Percentiles rank a stretch among this genome's conserved stretches.
phyloP scores from a whole-genome alignment of 805 yeast species.

The Myxozyma kluyveri region DNA sequence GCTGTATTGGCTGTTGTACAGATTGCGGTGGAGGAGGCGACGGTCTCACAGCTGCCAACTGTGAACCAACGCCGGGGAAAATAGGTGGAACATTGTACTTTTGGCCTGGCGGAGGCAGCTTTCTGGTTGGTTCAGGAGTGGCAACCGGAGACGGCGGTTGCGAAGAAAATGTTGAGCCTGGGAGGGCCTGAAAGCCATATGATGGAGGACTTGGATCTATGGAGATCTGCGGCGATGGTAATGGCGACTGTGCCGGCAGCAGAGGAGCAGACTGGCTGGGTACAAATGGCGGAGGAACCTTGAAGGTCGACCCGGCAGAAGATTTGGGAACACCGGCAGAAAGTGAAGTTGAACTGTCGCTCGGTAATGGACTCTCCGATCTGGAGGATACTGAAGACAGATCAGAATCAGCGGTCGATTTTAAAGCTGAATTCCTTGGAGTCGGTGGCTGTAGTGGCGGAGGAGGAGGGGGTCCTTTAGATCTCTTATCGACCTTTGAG shows the following conservation, averaged over 20 bases:
- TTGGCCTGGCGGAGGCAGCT: slow-evolving; percentile 15
- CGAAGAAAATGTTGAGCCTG: slow-evolving; percentile 4
- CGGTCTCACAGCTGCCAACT: slow-evolving; percentile 7
- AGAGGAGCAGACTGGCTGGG: slow-evolving; percentile 9
- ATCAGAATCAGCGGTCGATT: slow-evolving; percentile 36
- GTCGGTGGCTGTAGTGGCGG: slow-evolving; percentile 26
- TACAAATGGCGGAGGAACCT: slow-evolving; percentile 29
- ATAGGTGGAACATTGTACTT: slow-evolving; percentile 31
- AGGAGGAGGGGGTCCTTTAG: slow-evolving; percentile 30
- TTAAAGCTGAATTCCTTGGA: slow-evolving; percentile 2
- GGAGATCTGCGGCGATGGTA: slow-evolving; percentile 26
- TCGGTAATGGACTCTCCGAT: slow-evolving; percentile 6
- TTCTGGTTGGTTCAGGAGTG: slow-evolving; percentile 5
- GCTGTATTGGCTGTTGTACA: slow-evolving; percentile 1
- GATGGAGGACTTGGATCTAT: slow-evolving; percentile 19
- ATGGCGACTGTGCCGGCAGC: slow-evolving; percentile 32
- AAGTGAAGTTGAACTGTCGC: slow-evolving; percentile 32
- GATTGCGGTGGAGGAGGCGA: slow-evolving; percentile 24
- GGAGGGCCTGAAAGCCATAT: slow-evolving; percentile 6
- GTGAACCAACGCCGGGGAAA: slow-evolving; percentile 21
- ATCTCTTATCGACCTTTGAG: slow-evolving; percentile 39
- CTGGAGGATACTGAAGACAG: slow-evolving; percentile 11
- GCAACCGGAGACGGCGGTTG: too few species aligned
- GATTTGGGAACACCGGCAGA: slow-evolving; percentile 43
- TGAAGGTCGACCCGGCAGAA: slow-evolving; percentile 35